These are phyloP conservation scores for Neurospora sp. DNA, from an alignment of 495 filamentous ascomycete species.

Conservation along the genomic window DNA sequence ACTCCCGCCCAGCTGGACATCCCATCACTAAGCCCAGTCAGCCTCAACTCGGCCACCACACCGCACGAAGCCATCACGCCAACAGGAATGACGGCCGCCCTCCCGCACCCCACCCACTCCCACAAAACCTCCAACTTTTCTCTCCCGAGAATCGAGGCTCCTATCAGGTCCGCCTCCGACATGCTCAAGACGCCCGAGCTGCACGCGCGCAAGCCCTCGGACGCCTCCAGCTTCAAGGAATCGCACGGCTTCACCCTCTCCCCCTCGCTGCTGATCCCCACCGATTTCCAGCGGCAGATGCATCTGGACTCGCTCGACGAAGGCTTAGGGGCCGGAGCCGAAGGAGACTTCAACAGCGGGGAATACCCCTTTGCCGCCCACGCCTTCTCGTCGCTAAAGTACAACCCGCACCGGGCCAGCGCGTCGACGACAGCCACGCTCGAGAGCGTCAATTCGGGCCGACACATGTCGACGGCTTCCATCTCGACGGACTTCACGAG, in stretches of 20 bases:
- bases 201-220: slow-evolving; percentile 28
- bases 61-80: slow-evolving; percentile 33
- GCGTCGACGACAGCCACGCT: slow-evolving; percentile 35
- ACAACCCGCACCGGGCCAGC: slow-evolving; percentile 21
- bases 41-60: slow-evolving; percentile 27
- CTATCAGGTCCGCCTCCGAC: slow-evolving; percentile 13
- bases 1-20: slow-evolving; percentile 33
- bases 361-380: slow-evolving; percentile 13
- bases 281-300: slow-evolving; percentile 39
- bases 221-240: slow-evolving; percentile 43
- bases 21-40: slow-evolving; percentile 37
- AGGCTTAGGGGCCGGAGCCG: slow-evolving; percentile 20
- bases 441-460: slow-evolving; percentile 18
- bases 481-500: slow-evolving; percentile 33
- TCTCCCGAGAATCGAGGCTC: slow-evolving; percentile 23
- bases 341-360: slow-evolving; percentile 14
- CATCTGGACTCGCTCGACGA: not conserved
- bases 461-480: slow-evolving; percentile 34
- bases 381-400: slow-evolving; percentile 16
- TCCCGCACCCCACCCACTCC: not conserved
- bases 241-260: slow-evolving; percentile 45
- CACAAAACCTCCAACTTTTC: slow-evolving; percentile 34
- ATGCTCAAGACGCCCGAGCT: slow-evolving; percentile 17
- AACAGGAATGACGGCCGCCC: slow-evolving; percentile 11
- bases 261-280: slow-evolving; percentile 43